Evolutionary conservation across 2,329 filamentous ascomycete genomes (phyloP).

Genomic region (Fusarium veterinarium): DNA sequence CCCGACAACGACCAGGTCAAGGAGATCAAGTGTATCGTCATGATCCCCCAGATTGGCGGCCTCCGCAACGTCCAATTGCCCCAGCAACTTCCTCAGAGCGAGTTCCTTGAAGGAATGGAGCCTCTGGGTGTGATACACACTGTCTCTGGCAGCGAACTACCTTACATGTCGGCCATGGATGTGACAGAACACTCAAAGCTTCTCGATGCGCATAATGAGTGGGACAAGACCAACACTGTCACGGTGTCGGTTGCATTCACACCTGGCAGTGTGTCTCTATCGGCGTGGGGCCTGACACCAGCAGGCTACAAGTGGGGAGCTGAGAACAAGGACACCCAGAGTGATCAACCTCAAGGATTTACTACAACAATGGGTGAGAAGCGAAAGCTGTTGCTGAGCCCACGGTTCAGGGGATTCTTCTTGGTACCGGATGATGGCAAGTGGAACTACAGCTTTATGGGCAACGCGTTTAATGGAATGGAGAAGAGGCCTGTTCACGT

Average conservation of each 20-base stretch:
- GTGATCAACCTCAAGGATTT: slow-evolving; percentile 95
- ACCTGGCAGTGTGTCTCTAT: slow-evolving; percentile 92
- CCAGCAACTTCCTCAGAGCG: slow-evolving; percentile 89
- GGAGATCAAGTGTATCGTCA: slow-evolving; percentile 95
- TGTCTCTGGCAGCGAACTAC: slow-evolving; percentile 90
- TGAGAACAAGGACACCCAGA: slow-evolving; percentile 92
- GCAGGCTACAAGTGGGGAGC: slow-evolving; percentile 96
- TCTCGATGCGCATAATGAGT: slow-evolving; percentile 77
- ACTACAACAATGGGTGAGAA: slow-evolving; percentile 93
- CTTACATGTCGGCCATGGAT: slow-evolving; percentile 95
- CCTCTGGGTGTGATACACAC: slow-evolving; percentile 96
- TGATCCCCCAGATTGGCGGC: slow-evolving; percentile 96
- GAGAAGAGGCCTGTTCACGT: slow-evolving; percentile 94
- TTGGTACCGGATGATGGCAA: slow-evolving; percentile 87
- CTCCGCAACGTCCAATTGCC: slow-evolving; percentile 92
- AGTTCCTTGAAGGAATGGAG: slow-evolving; percentile 87
- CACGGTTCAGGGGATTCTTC: slow-evolving; percentile 96
- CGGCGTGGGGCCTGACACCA: slow-evolving; percentile 92
- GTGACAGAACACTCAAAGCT: slow-evolving; percentile 94
- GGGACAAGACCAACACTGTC: slow-evolving; percentile 85
- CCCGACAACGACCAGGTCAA: slow-evolving; percentile 97
- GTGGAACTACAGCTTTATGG: slow-evolving; percentile 99
- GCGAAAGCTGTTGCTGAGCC: slow-evolving; percentile 90
- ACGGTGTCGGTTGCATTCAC: slow-evolving; percentile 98
- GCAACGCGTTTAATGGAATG: slow-evolving; percentile 84